Evolutionary conservation across 1,284 basidiomycete species (phyloP).

Genomic region (Boletus holoroseus): DNA sequence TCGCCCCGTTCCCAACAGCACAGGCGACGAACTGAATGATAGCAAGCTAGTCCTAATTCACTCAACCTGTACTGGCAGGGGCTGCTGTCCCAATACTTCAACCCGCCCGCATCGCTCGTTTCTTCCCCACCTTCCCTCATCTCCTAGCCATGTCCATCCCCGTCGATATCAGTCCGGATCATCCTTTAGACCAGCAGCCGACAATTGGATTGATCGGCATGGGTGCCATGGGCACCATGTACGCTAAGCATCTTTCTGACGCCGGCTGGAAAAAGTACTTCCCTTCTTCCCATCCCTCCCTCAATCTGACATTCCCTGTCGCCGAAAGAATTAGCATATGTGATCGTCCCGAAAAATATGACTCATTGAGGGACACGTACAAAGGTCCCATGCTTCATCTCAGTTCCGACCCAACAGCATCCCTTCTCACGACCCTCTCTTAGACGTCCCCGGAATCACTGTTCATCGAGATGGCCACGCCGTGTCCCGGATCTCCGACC

Average conservation of each 20-base stretch:
- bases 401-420: not conserved
- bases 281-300: not conserved
- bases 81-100: not conserved
- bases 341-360: conserved; percentile 78
- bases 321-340: conserved; percentile 81
- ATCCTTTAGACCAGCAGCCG: conserved; percentile 56
- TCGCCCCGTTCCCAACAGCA: not conserved
- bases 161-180: conserved; percentile 45
- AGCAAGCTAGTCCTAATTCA: not conserved
- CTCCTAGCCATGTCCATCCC: conserved; percentile 15
- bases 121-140: not conserved
- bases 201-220: conserved; percentile 85
- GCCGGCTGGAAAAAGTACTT: conserved; percentile 83
- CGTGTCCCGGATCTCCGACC: conserved; percentile 81
- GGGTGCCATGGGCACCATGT: conserved; percentile 96
- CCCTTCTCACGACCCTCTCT: conserved; percentile 4
- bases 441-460: conserved; percentile 53
- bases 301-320: not conserved
- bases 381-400: conserved; percentile 40
- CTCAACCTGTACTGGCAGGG: too few relatives aligned
- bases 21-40: not conserved
- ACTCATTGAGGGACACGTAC: conserved; percentile 59
- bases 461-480: conserved; percentile 77
- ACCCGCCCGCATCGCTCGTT: not conserved
- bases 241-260: conserved; percentile 68